These are phyloP conservation scores for Aphanomyces euteiches DNA, from an alignment of 352 stramenopile species.

Conservation along the genomic window DNA sequence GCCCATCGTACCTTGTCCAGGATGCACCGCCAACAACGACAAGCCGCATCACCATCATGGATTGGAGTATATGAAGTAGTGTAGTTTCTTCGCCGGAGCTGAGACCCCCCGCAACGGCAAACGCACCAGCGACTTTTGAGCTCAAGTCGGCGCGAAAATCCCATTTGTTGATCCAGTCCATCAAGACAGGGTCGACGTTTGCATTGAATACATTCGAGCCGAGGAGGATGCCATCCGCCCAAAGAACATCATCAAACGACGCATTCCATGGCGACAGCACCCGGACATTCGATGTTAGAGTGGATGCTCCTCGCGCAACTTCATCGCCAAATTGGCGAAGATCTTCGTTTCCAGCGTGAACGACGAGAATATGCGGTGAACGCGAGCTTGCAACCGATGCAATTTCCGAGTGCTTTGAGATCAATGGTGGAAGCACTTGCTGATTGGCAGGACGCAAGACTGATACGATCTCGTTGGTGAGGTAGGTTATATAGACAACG, in stretches of 20 bases:
- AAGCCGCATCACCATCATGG: constrained; percentile 86
- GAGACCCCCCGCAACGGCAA: constrained; percentile 78
- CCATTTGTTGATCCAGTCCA: constrained; percentile 69
- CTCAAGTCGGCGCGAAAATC: constrained; percentile 65
- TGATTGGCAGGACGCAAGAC: background rate
- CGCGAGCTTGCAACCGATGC: background rate
- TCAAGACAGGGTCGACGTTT: constrained; percentile 83
- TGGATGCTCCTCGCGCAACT: constrained; percentile 6
- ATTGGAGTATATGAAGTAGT: constrained; percentile 82
- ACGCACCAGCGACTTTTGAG: constrained; percentile 79
- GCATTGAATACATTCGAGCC: constrained; percentile 83
- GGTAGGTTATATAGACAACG: background rate
- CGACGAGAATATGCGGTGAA: constrained; percentile 1
- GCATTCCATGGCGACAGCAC: constrained; percentile 38
- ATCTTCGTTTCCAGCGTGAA: constrained; percentile 8
- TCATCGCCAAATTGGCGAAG: constrained; percentile 8
- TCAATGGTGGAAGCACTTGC: background rate
- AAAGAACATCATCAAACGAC: constrained; percentile 79
- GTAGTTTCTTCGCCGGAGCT: constrained; percentile 80
- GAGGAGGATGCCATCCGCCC: constrained; percentile 80
- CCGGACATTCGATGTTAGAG: background rate
- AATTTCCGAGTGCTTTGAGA: background rate
- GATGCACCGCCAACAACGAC: constrained; percentile 76
- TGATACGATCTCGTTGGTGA: background rate
- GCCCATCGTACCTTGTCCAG: constrained; percentile 51